Evolutionary conservation across 345 rosid species (phyloP), one percentile per base, ranked within the genome.

Genomic region (Orychophragmus violaceus): DNA sequence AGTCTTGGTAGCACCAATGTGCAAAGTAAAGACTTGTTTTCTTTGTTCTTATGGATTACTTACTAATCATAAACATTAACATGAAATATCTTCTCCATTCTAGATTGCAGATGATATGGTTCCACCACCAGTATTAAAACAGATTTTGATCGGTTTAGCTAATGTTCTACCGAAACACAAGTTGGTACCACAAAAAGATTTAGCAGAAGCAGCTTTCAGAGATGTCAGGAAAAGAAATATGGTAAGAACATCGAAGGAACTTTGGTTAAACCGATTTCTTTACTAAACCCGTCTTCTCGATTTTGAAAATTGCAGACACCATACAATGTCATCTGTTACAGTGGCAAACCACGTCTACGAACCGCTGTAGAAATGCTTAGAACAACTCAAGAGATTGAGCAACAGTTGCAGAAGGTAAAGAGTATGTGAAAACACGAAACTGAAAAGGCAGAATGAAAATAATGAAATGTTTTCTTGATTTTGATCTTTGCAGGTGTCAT

Each of bases 1-100:
- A 6, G 74, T 86, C 77, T 88, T 94, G 58, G 93, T 81, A 27
- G 97, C 99, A 28, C 96, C 99, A 0, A 94, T 94, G 99, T 94
- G 97, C 85, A 94, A 94, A 82, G 99, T 94, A 85, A 33, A 11
- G 41, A 45, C 50, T 62, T 36, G n/a, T 45, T 42, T 44, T 29
- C 9, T 33, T 44, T 48, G 21, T 19, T 58, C 27, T 44, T 77
- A 16, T 51, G 13, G 36, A 21, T 29, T 27, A 33, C 9, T n/a
- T 73, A 14, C 9, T 73, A 18, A 14, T 29, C 19, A 6, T 68
- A n/a, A 49, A 70, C 61, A 37, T 19, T 16, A 30, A 41, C 44
- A 2, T 44, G 25, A 63, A 37, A 8, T 46, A 14, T 71, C 27
- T 17, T 21, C 28, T 77, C 3, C 16, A 3, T 11, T 54, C 6